phyloP scores from a whole-genome alignment of 495 filamentous ascomycete species.

The Achaetomiella virescens region DNA sequence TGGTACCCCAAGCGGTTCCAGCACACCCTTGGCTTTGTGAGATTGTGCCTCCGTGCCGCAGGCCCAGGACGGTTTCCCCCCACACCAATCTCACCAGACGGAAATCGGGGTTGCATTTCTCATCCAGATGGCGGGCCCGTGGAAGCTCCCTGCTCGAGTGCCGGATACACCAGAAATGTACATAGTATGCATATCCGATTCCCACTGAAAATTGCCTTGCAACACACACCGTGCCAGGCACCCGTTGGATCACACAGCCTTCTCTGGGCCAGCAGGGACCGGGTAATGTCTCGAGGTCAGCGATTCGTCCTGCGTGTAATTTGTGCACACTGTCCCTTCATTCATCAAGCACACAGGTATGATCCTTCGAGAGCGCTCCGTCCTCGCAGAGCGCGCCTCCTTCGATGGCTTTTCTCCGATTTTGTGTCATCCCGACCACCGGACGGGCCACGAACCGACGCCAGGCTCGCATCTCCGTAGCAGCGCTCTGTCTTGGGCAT shows the following conservation, averaged over 20 bases:
- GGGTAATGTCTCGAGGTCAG: too few relatives aligned
- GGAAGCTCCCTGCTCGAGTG: not conserved
- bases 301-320: too few relatives aligned
- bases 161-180: not conserved
- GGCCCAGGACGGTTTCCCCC: not conserved
- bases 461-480: too few relatives aligned
- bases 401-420: constrained; percentile 2
- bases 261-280: too few relatives aligned
- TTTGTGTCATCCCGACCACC: not conserved
- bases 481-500: too few relatives aligned
- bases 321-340: not conserved
- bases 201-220: too few relatives aligned
- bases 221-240: too few relatives aligned
- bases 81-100: constrained; percentile 11
- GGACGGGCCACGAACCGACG: not conserved
- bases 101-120: constrained; percentile 23
- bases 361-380: not conserved
- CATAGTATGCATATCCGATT: too few relatives aligned
- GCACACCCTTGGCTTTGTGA: constrained; percentile 6
- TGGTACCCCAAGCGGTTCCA: constrained; percentile 21
- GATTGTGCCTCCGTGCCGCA: constrained; percentile 17
- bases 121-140: constrained; percentile 11
- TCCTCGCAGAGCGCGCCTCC: not conserved
- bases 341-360: not conserved
- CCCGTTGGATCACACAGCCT: too few relatives aligned